Percentiles rank a stretch among this genome's conserved stretches.
phyloP scores from a whole-genome alignment of 148 eudicot genomes.

The Camellia lanceoleosa region DNA sequence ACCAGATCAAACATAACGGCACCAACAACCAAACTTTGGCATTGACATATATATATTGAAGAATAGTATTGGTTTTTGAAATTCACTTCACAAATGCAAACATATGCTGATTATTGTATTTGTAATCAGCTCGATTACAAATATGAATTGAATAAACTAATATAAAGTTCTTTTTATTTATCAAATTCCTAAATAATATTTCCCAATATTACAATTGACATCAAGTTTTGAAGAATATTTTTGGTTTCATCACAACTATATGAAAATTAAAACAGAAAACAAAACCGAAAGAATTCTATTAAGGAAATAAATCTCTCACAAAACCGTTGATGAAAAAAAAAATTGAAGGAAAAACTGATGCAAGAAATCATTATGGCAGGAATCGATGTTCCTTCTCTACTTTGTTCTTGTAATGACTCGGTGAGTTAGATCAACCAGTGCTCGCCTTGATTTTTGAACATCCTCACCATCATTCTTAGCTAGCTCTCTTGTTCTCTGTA shows the following conservation, averaged over 20 bases:
- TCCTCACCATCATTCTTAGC: too few relatives aligned
- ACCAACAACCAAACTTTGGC: too few relatives aligned
- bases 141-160: neutral
- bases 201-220: neutral
- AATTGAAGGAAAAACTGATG: neutral
- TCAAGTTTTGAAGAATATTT: neutral
- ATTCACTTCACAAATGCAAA: too few relatives aligned
- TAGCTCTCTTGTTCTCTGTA: too few relatives aligned
- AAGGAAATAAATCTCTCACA: neutral
- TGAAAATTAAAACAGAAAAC: neutral
- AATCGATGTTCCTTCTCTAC: constrained; percentile 23
- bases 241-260: neutral
- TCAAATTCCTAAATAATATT: neutral
- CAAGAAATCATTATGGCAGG: neutral
- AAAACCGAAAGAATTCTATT: neutral
- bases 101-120: too few relatives aligned
- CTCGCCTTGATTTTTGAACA: constrained; percentile 29
- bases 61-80: too few relatives aligned
- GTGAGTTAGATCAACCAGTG: constrained; percentile 78
- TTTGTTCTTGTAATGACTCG: constrained; percentile 82
- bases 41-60: too few relatives aligned
- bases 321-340: neutral
- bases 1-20: too few relatives aligned
- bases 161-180: neutral
- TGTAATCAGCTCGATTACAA: too few relatives aligned